Evolutionary conservation across 2,329 filamentous ascomycete species (phyloP).

Genomic region (Rhexocercosporidium sp.): DNA sequence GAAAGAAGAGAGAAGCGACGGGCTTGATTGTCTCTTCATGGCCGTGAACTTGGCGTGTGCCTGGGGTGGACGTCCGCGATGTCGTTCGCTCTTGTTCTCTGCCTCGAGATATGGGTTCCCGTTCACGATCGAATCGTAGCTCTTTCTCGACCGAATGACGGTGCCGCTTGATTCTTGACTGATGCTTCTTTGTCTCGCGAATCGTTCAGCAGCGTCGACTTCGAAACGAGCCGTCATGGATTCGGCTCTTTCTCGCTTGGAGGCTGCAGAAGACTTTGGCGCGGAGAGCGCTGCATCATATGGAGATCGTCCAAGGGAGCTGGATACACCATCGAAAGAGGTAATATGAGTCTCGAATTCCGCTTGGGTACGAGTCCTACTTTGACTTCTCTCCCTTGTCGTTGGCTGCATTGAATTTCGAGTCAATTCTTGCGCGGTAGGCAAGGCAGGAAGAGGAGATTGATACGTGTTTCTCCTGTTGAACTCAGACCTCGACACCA

Average conservation of each 20-base stretch:
- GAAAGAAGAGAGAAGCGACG: not conserved
- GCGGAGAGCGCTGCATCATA: constrained; percentile 31
- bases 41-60: constrained; percentile 14
- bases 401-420: constrained; percentile 1
- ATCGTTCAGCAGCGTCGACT: constrained; percentile 29
- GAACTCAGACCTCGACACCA: constrained; percentile 15
- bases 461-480: constrained; percentile 29
- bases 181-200: constrained; percentile 17
- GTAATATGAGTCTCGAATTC: constrained; percentile 38
- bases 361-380: constrained; percentile 10
- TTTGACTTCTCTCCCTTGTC: not conserved
- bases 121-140: constrained; percentile 25
- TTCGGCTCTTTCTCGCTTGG: constrained; percentile 27
- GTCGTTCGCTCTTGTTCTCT: not conserved
- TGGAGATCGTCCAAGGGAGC: constrained; percentile 33
- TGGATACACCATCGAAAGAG: constrained; percentile 30
- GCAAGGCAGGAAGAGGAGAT: constrained; percentile 5
- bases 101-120: constrained; percentile 4
- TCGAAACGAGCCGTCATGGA: constrained; percentile 36
- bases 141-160: constrained; percentile 15
- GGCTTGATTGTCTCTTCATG: not conserved
- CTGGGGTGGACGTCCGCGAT: constrained; percentile 7
- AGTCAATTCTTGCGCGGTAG: constrained; percentile 3
- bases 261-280: constrained; percentile 1
- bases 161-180: constrained; percentile 12